A percentile compares a stretch with the other conserved stretches of the same genome.
Evolutionary conservation across 2,329 filamentous ascomycete species (phyloP).

Genomic region (Rosellinia necatrix): DNA sequence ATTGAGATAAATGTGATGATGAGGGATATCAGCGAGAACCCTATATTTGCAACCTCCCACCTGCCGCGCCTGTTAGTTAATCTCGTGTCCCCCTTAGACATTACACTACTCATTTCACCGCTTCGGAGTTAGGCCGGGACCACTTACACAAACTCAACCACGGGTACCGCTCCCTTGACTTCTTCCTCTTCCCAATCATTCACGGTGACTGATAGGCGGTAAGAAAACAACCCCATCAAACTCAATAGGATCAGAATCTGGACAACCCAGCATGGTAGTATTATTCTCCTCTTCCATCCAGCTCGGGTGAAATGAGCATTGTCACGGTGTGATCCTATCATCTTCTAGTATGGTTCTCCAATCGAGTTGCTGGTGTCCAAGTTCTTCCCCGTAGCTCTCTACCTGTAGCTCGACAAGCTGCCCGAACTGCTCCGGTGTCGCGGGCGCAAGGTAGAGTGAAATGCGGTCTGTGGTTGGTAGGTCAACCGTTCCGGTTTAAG

Average conservation of each 20-base stretch:
- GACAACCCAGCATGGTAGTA: slow-evolving; percentile 56
- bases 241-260: slow-evolving; percentile 53
- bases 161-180: slow-evolving; percentile 45
- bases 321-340: slow-evolving; percentile 52
- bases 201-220: slow-evolving; percentile 55
- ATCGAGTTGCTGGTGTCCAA: neutral
- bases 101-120: too few relatives aligned
- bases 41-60: slow-evolving; percentile 60
- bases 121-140: too few relatives aligned
- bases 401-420: neutral
- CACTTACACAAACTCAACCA: slow-evolving; percentile 57
- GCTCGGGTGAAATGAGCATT: slow-evolving; percentile 59
- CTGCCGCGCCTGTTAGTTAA: slow-evolving; percentile 39
- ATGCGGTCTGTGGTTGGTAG: too few relatives aligned
- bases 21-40: slow-evolving; percentile 52
- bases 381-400: neutral
- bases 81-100: too few relatives aligned
- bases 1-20: slow-evolving; percentile 54
- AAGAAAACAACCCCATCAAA: slow-evolving; percentile 58
- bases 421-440: neutral
- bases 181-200: slow-evolving; percentile 49
- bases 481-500: neutral
- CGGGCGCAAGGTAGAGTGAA: too few relatives aligned
- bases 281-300: slow-evolving; percentile 53
- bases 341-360: slow-evolving; percentile 18